Evolutionary conservation across 768 basidiomycete species (phyloP), one percentile per base, ranked within the genome.

Genomic region (Lactarius vividus): DNA sequence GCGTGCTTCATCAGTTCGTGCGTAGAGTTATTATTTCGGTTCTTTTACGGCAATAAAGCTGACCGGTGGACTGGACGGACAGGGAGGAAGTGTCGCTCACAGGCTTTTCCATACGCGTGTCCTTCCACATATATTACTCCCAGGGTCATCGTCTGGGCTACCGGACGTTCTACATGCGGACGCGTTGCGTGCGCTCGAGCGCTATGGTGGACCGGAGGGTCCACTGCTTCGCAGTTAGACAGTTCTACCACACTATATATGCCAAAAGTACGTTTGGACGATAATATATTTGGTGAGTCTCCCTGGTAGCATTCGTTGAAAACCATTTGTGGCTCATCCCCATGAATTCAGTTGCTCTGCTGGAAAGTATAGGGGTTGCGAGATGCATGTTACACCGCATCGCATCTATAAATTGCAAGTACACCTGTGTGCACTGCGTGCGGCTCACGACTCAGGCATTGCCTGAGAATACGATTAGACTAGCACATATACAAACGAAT

Each of bases 1-100:
- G 86, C 7, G 82, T 92, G 15, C 91, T 86, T 71, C 85, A 88
- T 71, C 90, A 94, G 78, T 91, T 87, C 74, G 92, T 94, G 72
- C 65, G 91, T 80, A 60, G 39, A 60, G 16, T 20, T n/a, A 64
- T 37, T 11, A 39, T n/a, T 57, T 44, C 26, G 4, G 4, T 39
- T 56, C 5, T 23, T 33, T 9, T 10, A n/a, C 57, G 59, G 39
- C 31, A 10, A 31, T 56, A 15, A 56, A 29, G 56, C 37, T 52
- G 49, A 66, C 28, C n/a, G 66, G 15, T 23, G 26, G 29, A 52
- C 20, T 23, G 26, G n/a, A 52, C 20, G 28, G 6, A 4, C 52
- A 81, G 80, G 80, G 80, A 58, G 80, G 78, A 8, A 58, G 72
- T 5, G 73, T 77, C 35, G 73, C 80, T 15, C 79, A 80, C 62